Evolutionary conservation across 2,329 filamentous ascomycete species (phyloP).

Genomic region (Metarhizium album): DNA sequence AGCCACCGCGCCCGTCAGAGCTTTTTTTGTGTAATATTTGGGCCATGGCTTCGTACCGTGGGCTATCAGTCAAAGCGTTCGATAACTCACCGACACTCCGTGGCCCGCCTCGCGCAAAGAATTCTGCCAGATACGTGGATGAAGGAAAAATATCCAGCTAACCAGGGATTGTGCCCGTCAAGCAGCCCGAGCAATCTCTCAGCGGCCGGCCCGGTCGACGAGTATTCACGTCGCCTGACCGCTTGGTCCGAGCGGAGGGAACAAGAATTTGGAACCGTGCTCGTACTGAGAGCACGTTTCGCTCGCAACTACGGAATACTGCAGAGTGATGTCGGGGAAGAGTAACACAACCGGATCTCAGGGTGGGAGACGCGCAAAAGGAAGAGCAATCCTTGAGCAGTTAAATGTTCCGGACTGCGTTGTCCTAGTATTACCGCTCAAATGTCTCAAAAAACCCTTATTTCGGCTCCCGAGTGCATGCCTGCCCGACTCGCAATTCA

Average conservation of each 20-base stretch:
- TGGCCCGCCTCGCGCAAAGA: too few species aligned
- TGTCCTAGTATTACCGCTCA: not conserved
- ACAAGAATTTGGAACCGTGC: not conserved
- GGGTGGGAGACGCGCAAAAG: not conserved
- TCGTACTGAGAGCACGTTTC: not conserved
- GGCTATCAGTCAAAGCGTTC: too few species aligned
- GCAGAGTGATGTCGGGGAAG: too few species aligned
- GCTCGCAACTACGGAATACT: too few species aligned
- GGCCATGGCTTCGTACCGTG: too few species aligned
- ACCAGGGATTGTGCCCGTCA: too few species aligned
- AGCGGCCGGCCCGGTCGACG: not conserved
- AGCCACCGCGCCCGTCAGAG: too few species aligned
- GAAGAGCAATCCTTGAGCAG: not conserved
- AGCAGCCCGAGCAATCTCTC: too few species aligned
- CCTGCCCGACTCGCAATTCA: not conserved
- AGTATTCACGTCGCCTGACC: not conserved
- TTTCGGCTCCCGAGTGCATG: conserved; percentile 11
- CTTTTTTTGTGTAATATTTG: not conserved
- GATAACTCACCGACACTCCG: too few species aligned
- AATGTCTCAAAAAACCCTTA: conserved; percentile 9
- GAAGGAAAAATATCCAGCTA: too few species aligned
- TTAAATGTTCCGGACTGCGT: not conserved
- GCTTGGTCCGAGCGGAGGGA: too few species aligned
- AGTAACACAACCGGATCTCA: not conserved
- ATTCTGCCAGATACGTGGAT: not conserved